Base-by-base conservation (phyloP, 1,139 yeast species). In the Lodderomyces pseudojiufengensis region DNA sequence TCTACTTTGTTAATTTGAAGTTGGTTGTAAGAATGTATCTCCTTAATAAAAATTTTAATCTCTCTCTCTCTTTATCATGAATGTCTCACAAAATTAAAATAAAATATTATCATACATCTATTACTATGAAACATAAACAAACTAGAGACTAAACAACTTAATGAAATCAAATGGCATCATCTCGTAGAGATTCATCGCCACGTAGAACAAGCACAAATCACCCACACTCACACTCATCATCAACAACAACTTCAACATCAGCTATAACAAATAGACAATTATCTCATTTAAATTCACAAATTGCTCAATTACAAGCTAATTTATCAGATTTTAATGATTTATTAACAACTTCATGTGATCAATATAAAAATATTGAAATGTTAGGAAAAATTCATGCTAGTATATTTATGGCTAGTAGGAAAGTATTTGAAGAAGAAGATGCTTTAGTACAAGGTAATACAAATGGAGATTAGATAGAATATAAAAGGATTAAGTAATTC, bases 341-440 rank as follows among this genome's bases (percentile, higher is more conserved):
- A 44, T 56, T 80, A 31, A 63, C 65, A 28, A 74, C 74, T 9
- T 76, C 84, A 2, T 63, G 76, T 9, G 65, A 65, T 18, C 86
- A 80, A 47, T 80, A 76, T 35, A 71, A 73, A 41, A 62, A 70
- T 22, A 73, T 80, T 23, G 73, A 78, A 48, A 65, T 66, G 42
- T 57, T 80, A 31, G 86, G 85, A 3, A 67, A 76, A 34, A 62
- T 77, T 44, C 86, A 80, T 44, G 84, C 83, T 2, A 65, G 79
- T 15, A 57, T 80, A 45, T 75, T 79, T 48, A 77, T 78, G 82
- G 81, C 83, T 4, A 70, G 79, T 47, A 80, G 77, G 47, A 66
- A 70, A 29, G 80, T 76, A n/a, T 76, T 77, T 52, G 84, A 76
- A 41, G 70, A 69, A 40, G 80, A 75, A 33, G 55, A 18, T 18